A percentile compares a stretch with the other conserved stretches of the same genome.
Conservation (phyloP, 2,329 filamentous ascomycete genomes). For the Neofusicoccum sp. region DNA sequence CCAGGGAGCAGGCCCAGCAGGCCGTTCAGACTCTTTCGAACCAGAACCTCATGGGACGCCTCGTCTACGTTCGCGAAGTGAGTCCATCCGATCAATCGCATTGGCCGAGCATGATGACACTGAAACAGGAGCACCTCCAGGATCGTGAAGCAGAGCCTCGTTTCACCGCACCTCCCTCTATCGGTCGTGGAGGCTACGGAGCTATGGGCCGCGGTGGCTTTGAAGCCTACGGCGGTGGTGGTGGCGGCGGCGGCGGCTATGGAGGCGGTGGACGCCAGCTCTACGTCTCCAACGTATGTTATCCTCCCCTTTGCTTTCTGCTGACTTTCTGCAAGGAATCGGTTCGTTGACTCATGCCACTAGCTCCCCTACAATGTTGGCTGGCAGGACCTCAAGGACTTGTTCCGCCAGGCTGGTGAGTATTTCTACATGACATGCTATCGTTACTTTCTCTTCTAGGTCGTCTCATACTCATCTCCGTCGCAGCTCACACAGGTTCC, state of each 20-base stretch:
- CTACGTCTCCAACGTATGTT: constrained; percentile 97
- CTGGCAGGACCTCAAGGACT: constrained; percentile 98
- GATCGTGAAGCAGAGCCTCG: constrained; percentile 98
- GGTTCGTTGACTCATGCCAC: constrained; percentile 23
- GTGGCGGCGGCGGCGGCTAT: constrained; percentile 52
- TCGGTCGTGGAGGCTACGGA: constrained; percentile 55
- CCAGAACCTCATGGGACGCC: constrained; percentile 96
- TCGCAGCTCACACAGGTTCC: constrained; percentile 30
- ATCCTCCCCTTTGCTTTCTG: constrained; percentile 33
- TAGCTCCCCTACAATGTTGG: constrained; percentile 97
- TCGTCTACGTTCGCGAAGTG: constrained; percentile 98
- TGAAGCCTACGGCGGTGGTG: constrained; percentile 47
- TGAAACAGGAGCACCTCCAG: constrained; percentile 50
- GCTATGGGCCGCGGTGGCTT: constrained; percentile 38
- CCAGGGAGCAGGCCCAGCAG: constrained; percentile 97
- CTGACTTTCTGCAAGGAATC: constrained; percentile 20
- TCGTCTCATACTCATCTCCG: constrained; percentile 1
- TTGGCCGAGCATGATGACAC: neutral
- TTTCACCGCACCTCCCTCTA: constrained; percentile 70
- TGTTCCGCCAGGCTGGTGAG: constrained; percentile 97
- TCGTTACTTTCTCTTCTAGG: neutral
- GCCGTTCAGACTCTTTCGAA: constrained; percentile 98
- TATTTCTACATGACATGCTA: constrained; percentile 21
- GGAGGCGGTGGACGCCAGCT: constrained; percentile 80
- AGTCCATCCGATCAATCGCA: constrained; percentile 21